These are phyloP conservation scores for Betula pendula DNA, from an alignment of 306 rosid genomes.

Conservation along the genomic window DNA sequence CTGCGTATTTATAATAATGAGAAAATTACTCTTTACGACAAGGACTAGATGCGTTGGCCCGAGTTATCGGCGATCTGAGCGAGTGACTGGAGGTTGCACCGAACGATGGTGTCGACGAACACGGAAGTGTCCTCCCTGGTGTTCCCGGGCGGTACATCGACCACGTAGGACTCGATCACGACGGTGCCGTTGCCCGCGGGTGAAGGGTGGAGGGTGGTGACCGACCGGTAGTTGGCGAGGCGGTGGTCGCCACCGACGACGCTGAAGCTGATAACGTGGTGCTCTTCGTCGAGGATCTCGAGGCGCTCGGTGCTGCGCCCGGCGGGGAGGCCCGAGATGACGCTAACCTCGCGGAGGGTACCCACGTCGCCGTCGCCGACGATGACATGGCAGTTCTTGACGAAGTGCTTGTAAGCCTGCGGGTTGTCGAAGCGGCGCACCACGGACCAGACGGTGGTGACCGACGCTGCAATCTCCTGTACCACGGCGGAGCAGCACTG, in stretches of 20 bases:
- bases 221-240: slow-evolving; percentile 74
- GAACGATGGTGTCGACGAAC: slow-evolving; percentile 83
- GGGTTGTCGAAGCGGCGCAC: slow-evolving; percentile 97
- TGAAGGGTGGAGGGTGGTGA: slow-evolving; percentile 72
- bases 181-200: slow-evolving; percentile 40
- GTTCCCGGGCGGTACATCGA: slow-evolving; percentile 92
- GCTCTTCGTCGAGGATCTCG: slow-evolving; percentile 89
- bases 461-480: slow-evolving; percentile 80
- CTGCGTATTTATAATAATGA: slow-evolving; percentile 21
- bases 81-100: slow-evolving; percentile 91
- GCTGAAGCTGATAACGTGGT: slow-evolving; percentile 87
- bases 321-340: slow-evolving; percentile 93
- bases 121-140: slow-evolving; percentile 78
- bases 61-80: slow-evolving; percentile 73
- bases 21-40: background rate
- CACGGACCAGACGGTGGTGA: slow-evolving; percentile 84
- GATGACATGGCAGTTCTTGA: slow-evolving; percentile 87
- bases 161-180: slow-evolving; percentile 90
- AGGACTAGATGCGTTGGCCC: slow-evolving; percentile 24
- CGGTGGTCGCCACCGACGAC: slow-evolving; percentile 96
- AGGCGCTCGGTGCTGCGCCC: slow-evolving; percentile 83
- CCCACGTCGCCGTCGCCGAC: slow-evolving; percentile 89
- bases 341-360: slow-evolving; percentile 75
- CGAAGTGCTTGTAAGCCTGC: slow-evolving; percentile 87
- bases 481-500: slow-evolving; percentile 89